Conservation (phyloP, 1,139 yeast genomes). For the Nematodospora anomalae region DNA sequence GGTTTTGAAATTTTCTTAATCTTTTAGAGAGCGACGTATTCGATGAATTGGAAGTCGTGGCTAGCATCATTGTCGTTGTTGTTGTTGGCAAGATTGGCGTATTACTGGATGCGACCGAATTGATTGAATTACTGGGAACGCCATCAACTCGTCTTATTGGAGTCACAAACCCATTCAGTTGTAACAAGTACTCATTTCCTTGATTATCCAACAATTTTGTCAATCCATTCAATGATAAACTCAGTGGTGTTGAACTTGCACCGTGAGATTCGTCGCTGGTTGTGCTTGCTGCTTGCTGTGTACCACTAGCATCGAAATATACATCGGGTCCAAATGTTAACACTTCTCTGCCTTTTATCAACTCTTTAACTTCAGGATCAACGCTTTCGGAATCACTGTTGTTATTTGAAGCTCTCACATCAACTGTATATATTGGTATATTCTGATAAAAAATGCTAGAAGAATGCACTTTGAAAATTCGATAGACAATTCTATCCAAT, state of each 20-base stretch:
- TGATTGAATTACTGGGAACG: background rate
- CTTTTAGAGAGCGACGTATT: constrained; percentile 8
- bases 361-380: constrained; percentile 20
- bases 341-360: constrained; percentile 23
- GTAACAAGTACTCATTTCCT: constrained; percentile 15
- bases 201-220: constrained; percentile 12
- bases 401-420: background rate
- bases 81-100: constrained; percentile 6
- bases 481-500: background rate
- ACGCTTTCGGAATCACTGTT: constrained; percentile 17
- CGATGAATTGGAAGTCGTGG: constrained; percentile 3
- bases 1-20: constrained; percentile 15
- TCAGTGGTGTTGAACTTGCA: constrained; percentile 8
- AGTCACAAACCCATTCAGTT: constrained; percentile 18
- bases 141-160: constrained; percentile 8
- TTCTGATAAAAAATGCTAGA: background rate
- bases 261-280: constrained; percentile 1
- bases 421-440: background rate
- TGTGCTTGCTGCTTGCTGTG: constrained; percentile 1
- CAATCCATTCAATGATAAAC: constrained; percentile 11
- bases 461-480: background rate
- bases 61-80: constrained; percentile 3
- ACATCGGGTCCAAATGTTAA: constrained; percentile 23
- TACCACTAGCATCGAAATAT: constrained; percentile 5
- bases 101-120: background rate